Conservation (phyloP, 305 asterid species). For the Fraxinus sp. region DNA sequence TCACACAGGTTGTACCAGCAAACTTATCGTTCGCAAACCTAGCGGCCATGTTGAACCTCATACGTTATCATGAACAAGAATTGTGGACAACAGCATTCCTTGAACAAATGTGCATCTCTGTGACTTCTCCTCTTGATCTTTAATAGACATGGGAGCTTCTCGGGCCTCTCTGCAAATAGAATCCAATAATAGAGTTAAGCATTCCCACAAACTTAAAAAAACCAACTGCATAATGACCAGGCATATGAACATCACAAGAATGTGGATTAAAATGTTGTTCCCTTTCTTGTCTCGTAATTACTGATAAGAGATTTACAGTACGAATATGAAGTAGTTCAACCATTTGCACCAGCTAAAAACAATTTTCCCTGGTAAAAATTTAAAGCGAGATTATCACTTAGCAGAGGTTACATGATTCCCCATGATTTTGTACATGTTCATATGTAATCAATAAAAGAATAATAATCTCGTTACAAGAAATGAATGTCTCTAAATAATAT, state of each 20-base stretch:
- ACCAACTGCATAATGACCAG: neutral
- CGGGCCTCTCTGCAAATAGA: conserved; percentile 32
- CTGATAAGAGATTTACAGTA: neutral
- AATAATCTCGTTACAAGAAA: neutral
- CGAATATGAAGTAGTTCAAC: neutral
- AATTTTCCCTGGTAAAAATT: neutral
- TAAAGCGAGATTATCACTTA: neutral
- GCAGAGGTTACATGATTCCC: neutral
- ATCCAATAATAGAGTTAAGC: neutral
- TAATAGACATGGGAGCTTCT: conserved; percentile 44
- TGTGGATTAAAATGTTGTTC: neutral
- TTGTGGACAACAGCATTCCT: conserved; percentile 44
- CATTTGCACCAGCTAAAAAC: neutral
- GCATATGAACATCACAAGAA: neutral
- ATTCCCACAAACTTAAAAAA: neutral
- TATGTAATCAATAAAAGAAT: neutral
- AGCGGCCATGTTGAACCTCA: conserved; percentile 18
- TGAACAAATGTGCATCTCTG: conserved; percentile 45
- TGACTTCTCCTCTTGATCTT: conserved; percentile 53
- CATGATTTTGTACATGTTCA: neutral
- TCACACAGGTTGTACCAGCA: neutral
- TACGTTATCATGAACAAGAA: conserved; percentile 34
- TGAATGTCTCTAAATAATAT: neutral
- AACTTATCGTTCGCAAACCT: neutral
- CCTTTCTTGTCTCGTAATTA: neutral